These are phyloP conservation scores for Trapa bicornis DNA, from an alignment of 345 rosid species.

Conservation along the genomic window DNA sequence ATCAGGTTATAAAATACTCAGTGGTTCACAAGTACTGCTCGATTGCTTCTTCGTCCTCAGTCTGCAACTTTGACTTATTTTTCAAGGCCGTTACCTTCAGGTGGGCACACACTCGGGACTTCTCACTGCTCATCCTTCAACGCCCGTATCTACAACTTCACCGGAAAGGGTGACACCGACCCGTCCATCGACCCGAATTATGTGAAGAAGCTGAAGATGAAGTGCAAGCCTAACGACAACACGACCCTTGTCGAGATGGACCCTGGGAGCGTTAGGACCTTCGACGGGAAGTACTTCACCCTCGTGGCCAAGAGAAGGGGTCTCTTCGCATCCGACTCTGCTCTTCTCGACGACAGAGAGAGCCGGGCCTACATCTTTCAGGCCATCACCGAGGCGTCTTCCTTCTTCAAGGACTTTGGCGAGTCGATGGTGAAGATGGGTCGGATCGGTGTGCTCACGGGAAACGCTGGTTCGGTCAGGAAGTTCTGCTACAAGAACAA, in stretches of 20 bases:
- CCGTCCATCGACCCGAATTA: conserved; percentile 35
- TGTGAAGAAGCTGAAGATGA: conserved; percentile 16
- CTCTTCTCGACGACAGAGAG: conserved; percentile 33
- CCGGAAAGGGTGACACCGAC: conserved; percentile 44
- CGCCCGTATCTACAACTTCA: conserved; percentile 57
- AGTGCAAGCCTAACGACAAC: conserved; percentile 33
- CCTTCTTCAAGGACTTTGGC: conserved; percentile 49
- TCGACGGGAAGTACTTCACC: conserved; percentile 37
- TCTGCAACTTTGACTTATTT: no score
- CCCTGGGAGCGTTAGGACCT: conserved; percentile 53
- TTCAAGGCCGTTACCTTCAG: conserved; percentile 10
- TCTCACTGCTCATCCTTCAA: conserved; percentile 44
- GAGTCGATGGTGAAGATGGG: conserved; percentile 67
- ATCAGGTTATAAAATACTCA: conserved; percentile 23
- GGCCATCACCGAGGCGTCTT: conserved; percentile 8
- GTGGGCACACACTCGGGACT: conserved; percentile 55
- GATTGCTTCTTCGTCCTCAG: no score
- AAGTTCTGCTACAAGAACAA: conserved; percentile 43
- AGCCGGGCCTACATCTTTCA: conserved; percentile 38
- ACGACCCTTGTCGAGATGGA: conserved; percentile 53
- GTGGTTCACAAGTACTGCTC: no score
- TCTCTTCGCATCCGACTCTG: conserved; percentile 48
- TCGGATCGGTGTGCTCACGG: conserved; percentile 46
- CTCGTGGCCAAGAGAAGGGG: conserved; percentile 48
- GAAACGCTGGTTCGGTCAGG: conserved; percentile 38